Evolutionary conservation across 192 early-diverging fungal genomes (phyloP).

Genomic region (Haplosporangium gracile): DNA sequence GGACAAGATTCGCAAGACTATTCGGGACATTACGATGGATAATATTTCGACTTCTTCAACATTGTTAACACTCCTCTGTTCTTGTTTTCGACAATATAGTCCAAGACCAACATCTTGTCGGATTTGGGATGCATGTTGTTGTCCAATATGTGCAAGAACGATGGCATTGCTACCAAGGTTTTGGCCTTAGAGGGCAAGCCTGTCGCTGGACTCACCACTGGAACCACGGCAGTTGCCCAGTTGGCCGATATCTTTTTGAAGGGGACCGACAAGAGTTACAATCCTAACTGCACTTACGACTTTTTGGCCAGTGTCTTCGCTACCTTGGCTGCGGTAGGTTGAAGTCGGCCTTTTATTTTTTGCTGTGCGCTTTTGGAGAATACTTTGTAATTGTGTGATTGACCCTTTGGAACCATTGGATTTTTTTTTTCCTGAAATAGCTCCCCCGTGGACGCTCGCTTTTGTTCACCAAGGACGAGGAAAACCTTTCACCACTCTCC

Average conservation of each 20-base stretch:
- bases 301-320: slow-evolving; percentile 96
- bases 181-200: slow-evolving; percentile 55
- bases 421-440: slow-evolving; percentile 25
- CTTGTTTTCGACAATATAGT: slow-evolving; percentile 16
- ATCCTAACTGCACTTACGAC: slow-evolving; percentile 82
- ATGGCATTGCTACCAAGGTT: slow-evolving; percentile 68
- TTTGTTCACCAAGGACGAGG: slow-evolving; percentile 78
- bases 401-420: slow-evolving; percentile 3
- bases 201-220: slow-evolving; percentile 58
- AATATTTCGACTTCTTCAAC: not conserved
- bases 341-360: not conserved
- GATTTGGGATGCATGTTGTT: slow-evolving; percentile 92
- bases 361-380: too few relatives aligned
- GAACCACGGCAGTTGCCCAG: slow-evolving; percentile 78
- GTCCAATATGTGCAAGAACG: slow-evolving; percentile 90
- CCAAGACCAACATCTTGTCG: slow-evolving; percentile 68
- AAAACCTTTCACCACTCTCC: slow-evolving; percentile 78
- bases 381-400: not conserved
- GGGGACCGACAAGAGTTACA: slow-evolving; percentile 83
- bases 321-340: slow-evolving; percentile 76
- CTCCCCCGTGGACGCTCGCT: slow-evolving; percentile 74
- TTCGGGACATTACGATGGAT: not conserved
- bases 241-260: slow-evolving; percentile 91
- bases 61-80: not conserved
- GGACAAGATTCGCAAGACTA: slow-evolving; percentile 5